A percentile compares a stretch with the other conserved stretches of the same genome.
These are phyloP conservation scores for Ustilago crameri DNA, from an alignment of 1,284 basidiomycete genomes.

Conservation along the genomic window DNA sequence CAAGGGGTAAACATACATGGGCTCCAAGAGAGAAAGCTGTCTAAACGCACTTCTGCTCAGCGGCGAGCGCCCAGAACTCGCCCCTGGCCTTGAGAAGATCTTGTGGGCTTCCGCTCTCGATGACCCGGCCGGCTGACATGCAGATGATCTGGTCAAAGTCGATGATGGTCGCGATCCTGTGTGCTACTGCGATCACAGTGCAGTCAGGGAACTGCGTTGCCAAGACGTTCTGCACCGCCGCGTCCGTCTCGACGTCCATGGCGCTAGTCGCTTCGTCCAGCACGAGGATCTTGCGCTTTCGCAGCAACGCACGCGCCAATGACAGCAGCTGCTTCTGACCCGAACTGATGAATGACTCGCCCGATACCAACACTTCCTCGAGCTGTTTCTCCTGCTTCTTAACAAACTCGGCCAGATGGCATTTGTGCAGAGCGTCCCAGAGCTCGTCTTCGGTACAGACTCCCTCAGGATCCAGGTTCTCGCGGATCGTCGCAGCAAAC, in stretches of 20 bases:
- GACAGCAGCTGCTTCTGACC: slow-evolving; percentile 68
- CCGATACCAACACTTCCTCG: slow-evolving; percentile 39
- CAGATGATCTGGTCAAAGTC: slow-evolving; percentile 81
- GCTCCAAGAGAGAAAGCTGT: too few species aligned
- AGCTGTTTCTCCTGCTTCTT: slow-evolving; percentile 47
- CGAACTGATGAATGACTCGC: slow-evolving; percentile 34
- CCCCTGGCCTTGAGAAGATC: slow-evolving; percentile 40
- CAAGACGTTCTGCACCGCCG: slow-evolving; percentile 76
- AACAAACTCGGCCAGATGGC: slow-evolving; percentile 58
- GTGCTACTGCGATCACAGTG: slow-evolving; percentile 68
- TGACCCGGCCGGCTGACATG: slow-evolving; percentile 77
- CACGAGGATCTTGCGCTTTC: slow-evolving; percentile 72
- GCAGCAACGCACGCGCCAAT: slow-evolving; percentile 72
- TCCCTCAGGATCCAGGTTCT: slow-evolving; percentile 61
- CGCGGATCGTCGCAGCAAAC: slow-evolving; percentile 58
- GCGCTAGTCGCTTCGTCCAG: slow-evolving; percentile 71
- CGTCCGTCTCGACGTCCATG: slow-evolving; percentile 48
- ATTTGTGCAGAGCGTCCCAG: slow-evolving; percentile 60
- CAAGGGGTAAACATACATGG: too few species aligned
- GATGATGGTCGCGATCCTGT: slow-evolving; percentile 80
- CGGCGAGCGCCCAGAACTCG: slow-evolving; percentile 52
- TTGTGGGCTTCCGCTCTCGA: slow-evolving; percentile 71
- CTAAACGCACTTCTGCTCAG: slow-evolving; percentile 55
- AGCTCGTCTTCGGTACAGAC: slow-evolving; percentile 54
- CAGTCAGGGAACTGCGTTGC: slow-evolving; percentile 50